Evolutionary conservation across 371 early-diverging fungal species (phyloP), one percentile per base, ranked within the genome.

Genomic region (Blastocladiella emersonii): DNA sequence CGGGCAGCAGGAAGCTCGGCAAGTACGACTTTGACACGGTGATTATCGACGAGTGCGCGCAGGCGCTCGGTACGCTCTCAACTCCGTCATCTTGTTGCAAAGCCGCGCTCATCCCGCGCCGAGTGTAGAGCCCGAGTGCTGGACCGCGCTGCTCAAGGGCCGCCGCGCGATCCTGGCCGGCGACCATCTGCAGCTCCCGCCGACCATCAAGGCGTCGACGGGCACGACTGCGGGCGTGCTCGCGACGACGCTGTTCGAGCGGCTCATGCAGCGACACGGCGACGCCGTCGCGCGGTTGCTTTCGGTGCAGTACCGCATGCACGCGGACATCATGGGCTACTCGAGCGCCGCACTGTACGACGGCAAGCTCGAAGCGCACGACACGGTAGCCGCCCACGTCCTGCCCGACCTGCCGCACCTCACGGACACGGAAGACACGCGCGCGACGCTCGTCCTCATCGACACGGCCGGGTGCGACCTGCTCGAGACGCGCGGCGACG

Each of bases 41-140:
- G 0, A 76, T 98, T 37, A 92, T 98, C 65, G 99, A 98, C 69
- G 98, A 96, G 73, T 89, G 90, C 0, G 87, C 91, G 8, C 96
- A 96, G 68, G 90, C 92, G 1, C 70, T 88, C 30, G 82, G 76
- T 69, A 69, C 57, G 61, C n/a, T n/a, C n/a, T 23, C 5, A 59
- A 48, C 57, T 19, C 57, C 27, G 7, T 45, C 15, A 12, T 44
- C 45, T 17, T 44, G 10, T 5, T 39, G 8, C 39, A 39, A 39
- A 13, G 39, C 39, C 32, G 12, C 12, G 34, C 6, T 15, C 6
- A 7, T 55, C 32, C 55, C 55, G 27, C 55, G 5, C 17, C 34
- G 27, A 8, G 23, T 36, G 55, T 74, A 45, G 78, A 75, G 57
- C 68, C 75, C 2, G 96, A 95, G 77, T 88, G 90, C 67, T 95